Base-by-base conservation (phyloP, 768 basidiomycete species). In the Mycena rosella region DNA sequence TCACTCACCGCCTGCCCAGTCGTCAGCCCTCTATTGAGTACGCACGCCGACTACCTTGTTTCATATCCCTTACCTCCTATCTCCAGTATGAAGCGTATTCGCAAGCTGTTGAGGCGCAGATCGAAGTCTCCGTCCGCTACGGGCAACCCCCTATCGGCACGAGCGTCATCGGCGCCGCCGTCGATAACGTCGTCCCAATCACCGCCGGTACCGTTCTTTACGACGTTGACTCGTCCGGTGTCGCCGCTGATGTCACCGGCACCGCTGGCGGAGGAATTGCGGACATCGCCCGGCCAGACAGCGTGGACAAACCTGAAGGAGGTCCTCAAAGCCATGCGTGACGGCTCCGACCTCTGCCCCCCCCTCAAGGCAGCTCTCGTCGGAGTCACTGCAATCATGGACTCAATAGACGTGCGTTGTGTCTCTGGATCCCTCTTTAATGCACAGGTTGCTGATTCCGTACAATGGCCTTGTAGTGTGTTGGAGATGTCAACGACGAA, bases 251-350 rank as follows among this genome's bases (percentile, higher is more conserved):
- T 17, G 40, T 17, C 40, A 42, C 40, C 40, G 40, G 40, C 30
- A 52, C 18, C 51, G 17, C 29, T 34, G 30, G 51, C 51, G 18
- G 51, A 32, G 29, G 30, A 32, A 34, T 17, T 22, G 18, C 51
- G 30, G 17, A 20, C 52, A 54, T 24, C 52, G 52, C 34, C 10
- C 11, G 34, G 2, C 2, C 34, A 54, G 52, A 54, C 34, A 13
- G n/a, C 52, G 52, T 24, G 52, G 34, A 54, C 52, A 34, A 34
- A 34, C 32, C 32, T 34, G 32, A 34, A 52, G 17, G 29, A 52
- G 30, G 51, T 32, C 18, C 22, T 54, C 52, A 54, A 54, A 54
- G 52, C 52, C 52, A 24, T 54, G 52, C 52, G 52, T n/a, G 52
- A 54, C 24, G 22, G n/a, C 52, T 54, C 52, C 52, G 34, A 36